phyloP scores from a whole-genome alignment of 2,329 filamentous ascomycete genomes.

The Blastomyces percursus region DNA sequence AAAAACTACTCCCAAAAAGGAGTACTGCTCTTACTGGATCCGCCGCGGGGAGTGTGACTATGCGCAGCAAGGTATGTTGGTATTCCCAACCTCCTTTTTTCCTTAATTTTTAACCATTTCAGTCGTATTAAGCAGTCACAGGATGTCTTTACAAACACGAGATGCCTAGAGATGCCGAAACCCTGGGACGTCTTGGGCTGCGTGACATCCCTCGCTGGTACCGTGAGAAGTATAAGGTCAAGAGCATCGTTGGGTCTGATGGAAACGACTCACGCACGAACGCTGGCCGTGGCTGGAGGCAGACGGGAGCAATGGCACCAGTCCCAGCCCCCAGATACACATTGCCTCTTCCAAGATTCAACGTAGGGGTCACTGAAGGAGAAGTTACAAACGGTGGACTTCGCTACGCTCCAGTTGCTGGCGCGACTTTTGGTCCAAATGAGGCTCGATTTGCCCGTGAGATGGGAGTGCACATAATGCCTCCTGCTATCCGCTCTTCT shows the following conservation, averaged over 20 bases:
- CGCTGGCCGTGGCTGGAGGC: not conserved
- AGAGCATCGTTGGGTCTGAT: conserved; percentile 3
- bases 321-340: not conserved
- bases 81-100: not conserved
- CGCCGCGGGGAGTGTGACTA: conserved; percentile 76
- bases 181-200: conserved; percentile 60
- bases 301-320: not conserved
- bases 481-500: not conserved
- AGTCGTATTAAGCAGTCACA: conserved; percentile 13
- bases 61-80: conserved; percentile 52
- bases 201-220: conserved; percentile 47
- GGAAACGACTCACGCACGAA: conserved; percentile 1
- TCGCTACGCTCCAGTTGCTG: not conserved
- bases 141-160: conserved; percentile 82
- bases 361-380: not conserved
- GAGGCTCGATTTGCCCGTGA: not conserved
- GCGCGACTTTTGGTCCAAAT: not conserved
- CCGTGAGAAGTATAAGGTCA: conserved; percentile 35
- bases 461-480: not conserved
- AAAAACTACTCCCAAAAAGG: conserved; percentile 10
- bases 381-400: not conserved
- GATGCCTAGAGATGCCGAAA: conserved; percentile 61
- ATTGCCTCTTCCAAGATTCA: not conserved
- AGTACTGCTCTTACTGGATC: conserved; percentile 62
- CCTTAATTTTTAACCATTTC: not conserved